Evolutionary conservation across 2,329 filamentous ascomycete species (phyloP).

Genomic region (Trichoderma citrinoviride): DNA sequence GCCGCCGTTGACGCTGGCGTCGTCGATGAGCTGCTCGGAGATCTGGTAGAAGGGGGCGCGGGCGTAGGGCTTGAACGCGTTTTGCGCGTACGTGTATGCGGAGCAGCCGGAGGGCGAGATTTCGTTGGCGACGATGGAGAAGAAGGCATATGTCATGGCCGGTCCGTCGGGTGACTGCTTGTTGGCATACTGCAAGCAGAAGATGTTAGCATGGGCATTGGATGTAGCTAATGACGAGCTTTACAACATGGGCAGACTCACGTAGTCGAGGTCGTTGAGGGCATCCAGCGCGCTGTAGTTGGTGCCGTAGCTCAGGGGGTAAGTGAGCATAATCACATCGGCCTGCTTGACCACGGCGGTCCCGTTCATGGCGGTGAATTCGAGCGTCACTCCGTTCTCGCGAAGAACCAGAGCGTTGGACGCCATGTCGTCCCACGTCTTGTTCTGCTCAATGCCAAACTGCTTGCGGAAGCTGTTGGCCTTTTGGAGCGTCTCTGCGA

Average conservation of each 20-base stretch:
- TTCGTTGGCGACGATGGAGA: constrained; percentile 63
- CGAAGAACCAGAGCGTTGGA: constrained; percentile 25
- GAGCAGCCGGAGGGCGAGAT: constrained; percentile 67
- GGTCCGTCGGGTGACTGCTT: constrained; percentile 56
- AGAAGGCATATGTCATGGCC: constrained; percentile 71
- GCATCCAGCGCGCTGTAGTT: constrained; percentile 26
- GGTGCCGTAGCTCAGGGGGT: constrained; percentile 59
- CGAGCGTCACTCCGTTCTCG: constrained; percentile 51
- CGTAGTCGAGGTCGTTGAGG: constrained; percentile 28
- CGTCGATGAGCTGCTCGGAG: constrained; percentile 65
- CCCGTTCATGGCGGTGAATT: constrained; percentile 66
- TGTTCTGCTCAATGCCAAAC: constrained; percentile 53
- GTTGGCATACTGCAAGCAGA: constrained; percentile 30
- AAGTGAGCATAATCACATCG: constrained; percentile 65
- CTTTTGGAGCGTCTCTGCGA: constrained; percentile 52
- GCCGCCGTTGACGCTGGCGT: constrained; percentile 54
- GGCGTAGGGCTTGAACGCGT: constrained; percentile 60
- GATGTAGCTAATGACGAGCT: constrained; percentile 36
- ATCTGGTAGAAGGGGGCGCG: constrained; percentile 68
- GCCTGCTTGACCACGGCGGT: constrained; percentile 66
- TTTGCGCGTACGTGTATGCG: constrained; percentile 64
- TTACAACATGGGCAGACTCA: constrained; percentile 33
- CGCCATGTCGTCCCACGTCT: constrained; percentile 36
- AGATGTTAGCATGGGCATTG: constrained; percentile 47
- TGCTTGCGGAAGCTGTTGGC: constrained; percentile 57